Conservation (phyloP, 495 filamentous ascomycete genomes). For the Tuber brumale region DNA sequence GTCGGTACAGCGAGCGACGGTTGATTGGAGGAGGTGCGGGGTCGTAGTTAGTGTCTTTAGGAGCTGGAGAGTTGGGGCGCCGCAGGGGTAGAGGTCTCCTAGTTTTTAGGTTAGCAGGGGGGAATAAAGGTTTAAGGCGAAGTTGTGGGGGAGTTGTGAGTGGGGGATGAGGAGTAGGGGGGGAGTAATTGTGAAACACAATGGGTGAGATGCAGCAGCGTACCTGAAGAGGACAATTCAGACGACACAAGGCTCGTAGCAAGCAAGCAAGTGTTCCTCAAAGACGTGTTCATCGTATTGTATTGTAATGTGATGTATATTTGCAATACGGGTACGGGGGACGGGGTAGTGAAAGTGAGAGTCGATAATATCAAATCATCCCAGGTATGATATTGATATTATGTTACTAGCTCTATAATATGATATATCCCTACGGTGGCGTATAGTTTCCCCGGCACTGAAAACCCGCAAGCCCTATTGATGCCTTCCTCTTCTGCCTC, state of each 20-base stretch:
- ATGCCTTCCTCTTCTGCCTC: background rate
- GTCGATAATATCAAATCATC: background rate
- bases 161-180: too few species aligned
- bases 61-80: background rate
- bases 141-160: background rate
- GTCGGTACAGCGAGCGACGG: conserved; percentile 24
- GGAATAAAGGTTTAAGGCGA: background rate
- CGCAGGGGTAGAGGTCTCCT: conserved; percentile 5
- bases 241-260: conserved; percentile 3
- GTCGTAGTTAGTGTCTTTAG: conserved; percentile 1
- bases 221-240: conserved; percentile 6
- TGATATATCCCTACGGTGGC: background rate
- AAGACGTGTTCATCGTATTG: background rate
- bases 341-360: background rate
- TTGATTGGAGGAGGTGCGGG: conserved; percentile 6
- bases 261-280: conserved; percentile 2
- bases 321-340: background rate
- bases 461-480: background rate
- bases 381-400: background rate
- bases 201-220: background rate
- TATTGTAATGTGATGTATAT: background rate
- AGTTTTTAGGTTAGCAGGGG: background rate
- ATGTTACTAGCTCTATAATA: background rate
- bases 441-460: background rate
- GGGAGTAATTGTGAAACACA: background rate